A percentile compares a stretch with the other conserved stretches of the same genome.
These are phyloP conservation scores for Cyberlindnera americana DNA, from an alignment of 805 yeast species.

Conservation along the genomic window DNA sequence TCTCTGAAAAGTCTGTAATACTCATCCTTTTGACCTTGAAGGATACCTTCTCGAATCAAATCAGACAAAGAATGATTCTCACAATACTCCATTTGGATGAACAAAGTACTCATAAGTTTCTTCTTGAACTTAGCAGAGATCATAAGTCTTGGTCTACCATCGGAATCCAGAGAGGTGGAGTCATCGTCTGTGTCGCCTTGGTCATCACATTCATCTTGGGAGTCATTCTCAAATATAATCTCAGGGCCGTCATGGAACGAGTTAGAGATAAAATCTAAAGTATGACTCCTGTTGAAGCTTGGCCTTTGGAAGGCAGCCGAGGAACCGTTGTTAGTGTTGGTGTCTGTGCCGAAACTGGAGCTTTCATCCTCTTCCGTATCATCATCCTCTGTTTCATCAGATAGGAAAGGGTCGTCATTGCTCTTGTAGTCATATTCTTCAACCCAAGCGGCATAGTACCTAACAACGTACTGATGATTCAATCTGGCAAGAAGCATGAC, in stretches of 20 bases:
- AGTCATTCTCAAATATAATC: conserved; percentile 46
- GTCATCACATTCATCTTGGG: conserved; percentile 22
- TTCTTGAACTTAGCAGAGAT: conserved; percentile 19
- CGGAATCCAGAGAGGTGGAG: conserved; percentile 18
- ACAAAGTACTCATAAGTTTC: conserved; percentile 61
- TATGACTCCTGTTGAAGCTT: conserved; percentile 30
- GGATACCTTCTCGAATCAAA: conserved; percentile 69
- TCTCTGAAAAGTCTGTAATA: conserved; percentile 91
- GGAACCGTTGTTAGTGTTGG: conserved; percentile 7
- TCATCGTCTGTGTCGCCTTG: conserved; percentile 26
- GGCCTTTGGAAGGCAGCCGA: conserved; percentile 24
- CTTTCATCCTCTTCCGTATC: conserved; percentile 13
- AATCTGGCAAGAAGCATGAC: conserved; percentile 88
- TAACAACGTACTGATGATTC: conserved; percentile 92
- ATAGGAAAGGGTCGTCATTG: conserved; percentile 33
- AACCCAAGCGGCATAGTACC: conserved; percentile 97
- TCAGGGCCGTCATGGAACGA: conserved; percentile 52
- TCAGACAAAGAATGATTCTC: conserved; percentile 89
- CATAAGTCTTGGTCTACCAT: conserved; percentile 11
- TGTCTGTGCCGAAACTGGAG: conserved; percentile 2
- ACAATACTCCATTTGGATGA: conserved; percentile 98
- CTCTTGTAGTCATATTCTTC: conserved; percentile 43
- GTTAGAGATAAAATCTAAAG: conserved; percentile 66
- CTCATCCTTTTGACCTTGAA: conserved; percentile 67
- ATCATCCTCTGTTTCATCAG: conserved; percentile 23